A percentile compares a stretch with the other conserved stretches of the same genome.
Evolutionary conservation across 2,329 filamentous ascomycete species (phyloP).

Genomic region (Xylariales sp.): DNA sequence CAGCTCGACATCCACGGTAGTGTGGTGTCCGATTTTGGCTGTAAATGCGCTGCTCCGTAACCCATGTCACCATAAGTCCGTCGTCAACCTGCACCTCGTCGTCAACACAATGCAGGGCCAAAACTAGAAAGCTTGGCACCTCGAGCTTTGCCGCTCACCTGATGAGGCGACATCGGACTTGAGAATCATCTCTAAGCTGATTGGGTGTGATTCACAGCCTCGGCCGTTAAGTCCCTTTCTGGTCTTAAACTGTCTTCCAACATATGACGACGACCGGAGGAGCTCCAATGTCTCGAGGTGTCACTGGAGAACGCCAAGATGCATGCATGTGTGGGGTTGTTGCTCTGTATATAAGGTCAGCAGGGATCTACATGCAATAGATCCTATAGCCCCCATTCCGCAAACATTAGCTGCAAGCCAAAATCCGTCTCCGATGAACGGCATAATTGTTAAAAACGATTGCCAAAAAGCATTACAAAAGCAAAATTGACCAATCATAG

Average conservation of each 20-base stretch:
- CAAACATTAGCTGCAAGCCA: conserved; percentile 20
- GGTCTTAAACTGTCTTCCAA: conserved; percentile 32
- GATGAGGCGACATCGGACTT: conserved; percentile 46
- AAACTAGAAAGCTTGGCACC: conserved; percentile 30
- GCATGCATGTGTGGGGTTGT: conserved; percentile 44
- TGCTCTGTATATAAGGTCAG: conserved; percentile 9
- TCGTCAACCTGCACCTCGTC: conserved; percentile 24
- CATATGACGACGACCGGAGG: conserved; percentile 31
- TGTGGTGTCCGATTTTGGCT: not conserved
- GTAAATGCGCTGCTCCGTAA: conserved; percentile 10
- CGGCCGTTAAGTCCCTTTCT: conserved; percentile 38
- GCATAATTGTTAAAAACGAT: conserved; percentile 39
- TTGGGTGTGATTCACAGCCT: conserved; percentile 41
- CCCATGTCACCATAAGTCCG: conserved; percentile 32
- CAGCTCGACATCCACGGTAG: conserved; percentile 1
- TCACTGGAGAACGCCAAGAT: conserved; percentile 39
- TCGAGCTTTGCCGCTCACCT: conserved; percentile 30
- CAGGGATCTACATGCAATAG: conserved; percentile 29
- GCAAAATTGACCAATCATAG: conserved; percentile 39
- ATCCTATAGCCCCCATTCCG: conserved; percentile 24
- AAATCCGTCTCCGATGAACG: conserved; percentile 47
- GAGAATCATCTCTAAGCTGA: conserved; percentile 36
- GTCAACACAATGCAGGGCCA: conserved; percentile 31
- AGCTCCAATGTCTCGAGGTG: conserved; percentile 36
- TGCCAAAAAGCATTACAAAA: conserved; percentile 43